Base-by-base conservation (phyloP, 2,329 filamentous ascomycete species). In the Aspergillus thermomutatus region DNA sequence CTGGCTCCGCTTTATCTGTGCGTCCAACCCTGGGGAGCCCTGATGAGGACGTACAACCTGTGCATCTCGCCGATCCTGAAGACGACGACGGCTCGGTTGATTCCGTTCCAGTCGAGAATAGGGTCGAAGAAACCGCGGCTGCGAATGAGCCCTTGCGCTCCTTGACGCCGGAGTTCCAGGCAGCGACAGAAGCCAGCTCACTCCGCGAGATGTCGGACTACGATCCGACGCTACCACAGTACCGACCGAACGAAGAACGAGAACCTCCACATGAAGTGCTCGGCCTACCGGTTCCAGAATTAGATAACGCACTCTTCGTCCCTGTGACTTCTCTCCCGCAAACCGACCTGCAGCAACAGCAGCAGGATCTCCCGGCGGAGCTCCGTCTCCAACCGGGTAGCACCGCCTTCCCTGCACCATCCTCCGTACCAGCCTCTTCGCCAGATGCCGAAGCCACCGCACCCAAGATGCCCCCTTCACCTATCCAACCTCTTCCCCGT, bases 191-290 rank as follows among this genome's bases (percentile, higher is more conserved):
- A n/a, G 46, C 49, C n/a, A 47, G 27, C 7, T 26, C 60, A 40
- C 43, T 56, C 21, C 37, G 54, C 26, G 49, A 56, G 8, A 51
- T 50, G 7, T 49, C 34, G 4, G 53, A 63, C 31, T 66, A 66
- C 51, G 77, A 80, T 58, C 76, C 78, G 26, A 80, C 77, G 7
- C 70, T 80, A 4, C 78, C 78, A 21, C 78, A 80, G 50, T 70
- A 77, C 62, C 75, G 78, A 47, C 79, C 77, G 4, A 70, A 78
- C 56, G 68, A 70, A 45, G 63, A 67, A 57, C 62, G 3, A 48
- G 10, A 17, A 25, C 9, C 11, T 46, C 43, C 43, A 4, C 21
- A 40, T 40, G 11, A 27, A 25, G 9, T 4, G 43, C n/a, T 7
- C n/a, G 19, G 10, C 9, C 9, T 34, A 31, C 14, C 48, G 14